phyloP scores from a whole-genome alignment of 2,329 filamentous ascomycete genomes.

The Ceratocystis eucalypticola region DNA sequence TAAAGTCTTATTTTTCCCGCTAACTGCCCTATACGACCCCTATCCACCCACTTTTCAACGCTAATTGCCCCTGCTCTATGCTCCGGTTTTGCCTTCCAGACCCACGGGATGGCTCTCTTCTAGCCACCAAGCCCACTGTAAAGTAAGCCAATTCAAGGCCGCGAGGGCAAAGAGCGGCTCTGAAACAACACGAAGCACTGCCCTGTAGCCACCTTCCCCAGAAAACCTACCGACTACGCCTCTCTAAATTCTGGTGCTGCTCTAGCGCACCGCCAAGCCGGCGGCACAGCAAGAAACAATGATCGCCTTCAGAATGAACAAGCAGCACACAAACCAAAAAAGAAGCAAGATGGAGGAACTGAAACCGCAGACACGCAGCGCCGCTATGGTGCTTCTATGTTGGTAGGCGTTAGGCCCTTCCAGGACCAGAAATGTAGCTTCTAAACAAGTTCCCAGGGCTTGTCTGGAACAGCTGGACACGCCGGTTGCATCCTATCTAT shows the following conservation, averaged over 20 bases:
- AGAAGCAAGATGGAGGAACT: not conserved
- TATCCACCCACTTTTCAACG: not conserved
- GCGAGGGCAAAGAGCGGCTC: not conserved
- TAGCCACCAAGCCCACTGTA: not conserved
- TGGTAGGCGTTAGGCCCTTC: too few species aligned
- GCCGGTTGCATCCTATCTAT: too few species aligned
- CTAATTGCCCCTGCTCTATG: not conserved
- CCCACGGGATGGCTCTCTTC: not conserved
- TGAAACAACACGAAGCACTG: constrained; percentile 3
- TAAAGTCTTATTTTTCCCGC: not conserved
- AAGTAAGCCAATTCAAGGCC: not conserved
- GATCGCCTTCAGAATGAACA: not conserved
- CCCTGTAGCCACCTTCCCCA: not conserved
- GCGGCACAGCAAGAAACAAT: not conserved
- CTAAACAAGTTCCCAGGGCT: not conserved
- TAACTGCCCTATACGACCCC: not conserved
- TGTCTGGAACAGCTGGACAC: not conserved
- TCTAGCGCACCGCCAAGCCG: not conserved
- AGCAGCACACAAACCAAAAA: not conserved
- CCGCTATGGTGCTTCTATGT: not conserved
- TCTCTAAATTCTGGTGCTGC: not conserved
- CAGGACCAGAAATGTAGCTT: too few species aligned
- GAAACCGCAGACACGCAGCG: not conserved
- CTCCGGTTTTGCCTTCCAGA: not conserved
- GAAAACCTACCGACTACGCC: not conserved